Base-by-base conservation (phyloP, 345 rosid species). In the Physaria fendleri region DNA sequence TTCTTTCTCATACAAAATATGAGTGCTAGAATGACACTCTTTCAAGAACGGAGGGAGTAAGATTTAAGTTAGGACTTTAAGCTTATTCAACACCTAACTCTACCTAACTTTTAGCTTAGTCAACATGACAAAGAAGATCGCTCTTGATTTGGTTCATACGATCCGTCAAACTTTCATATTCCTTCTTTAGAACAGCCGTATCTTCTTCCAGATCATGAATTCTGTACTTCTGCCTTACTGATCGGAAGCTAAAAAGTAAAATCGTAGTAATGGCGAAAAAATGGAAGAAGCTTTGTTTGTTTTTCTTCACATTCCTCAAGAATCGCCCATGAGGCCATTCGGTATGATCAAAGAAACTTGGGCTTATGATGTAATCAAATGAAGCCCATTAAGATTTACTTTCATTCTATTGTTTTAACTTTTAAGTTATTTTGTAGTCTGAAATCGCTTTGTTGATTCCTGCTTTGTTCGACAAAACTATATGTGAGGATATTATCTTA, bases 141-240 rank as follows among this genome's bases (percentile, higher is more conserved):
- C 45, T 60, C 82, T 82, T 82, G 72, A 89, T 78, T 73, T 23
- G 55, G 38, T 66, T 64, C 88, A 83, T 70, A 49, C 97, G 90
- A 9, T 77, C 70, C 3, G 69, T 50, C 27, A 87, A 77, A 21
- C 66, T 65, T 24, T 80, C 77, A 5, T 69, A 70, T 74, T 93
- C 97, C 68, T 85, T 61, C 66, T 68, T 78, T 34, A 89, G 95
- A 60, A 66, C 79, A 5, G 59, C 32, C 1, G 79, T 87, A 59
- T 89, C 97, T 59, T 85, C 95, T 17, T 74, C 57, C 27, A 93
- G 95, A 56, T 81, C 83, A 71, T 81, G 79, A 57, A 87, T 68
- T 14, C 82, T 79, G 73, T 93, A 85, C 77, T 93, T 93, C 51
- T 89, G 99, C 66, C 97, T 87, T 30, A 93, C 70, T 21, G 97